phyloP scores from a whole-genome alignment of 371 early-diverging fungal species.

The Funneliformis caledonium region DNA sequence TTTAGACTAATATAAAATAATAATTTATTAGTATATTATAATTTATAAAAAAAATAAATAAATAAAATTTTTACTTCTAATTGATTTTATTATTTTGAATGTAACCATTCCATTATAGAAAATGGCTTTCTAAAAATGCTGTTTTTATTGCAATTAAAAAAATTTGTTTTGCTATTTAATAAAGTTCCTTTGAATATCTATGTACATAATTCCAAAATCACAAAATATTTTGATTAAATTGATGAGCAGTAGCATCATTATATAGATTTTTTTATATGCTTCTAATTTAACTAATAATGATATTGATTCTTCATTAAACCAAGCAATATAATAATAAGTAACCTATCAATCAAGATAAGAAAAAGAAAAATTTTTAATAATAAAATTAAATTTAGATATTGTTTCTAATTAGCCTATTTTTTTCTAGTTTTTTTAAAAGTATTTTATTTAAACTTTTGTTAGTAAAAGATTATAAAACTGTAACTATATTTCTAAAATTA shows the following conservation, averaged over 20 bases:
- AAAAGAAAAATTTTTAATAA: background rate
- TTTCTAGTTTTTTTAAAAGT: background rate
- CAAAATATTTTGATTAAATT: conserved; percentile 1
- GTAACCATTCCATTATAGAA: background rate
- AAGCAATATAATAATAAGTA: conserved; percentile 10
- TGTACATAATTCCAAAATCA: background rate
- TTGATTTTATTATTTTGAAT: background rate
- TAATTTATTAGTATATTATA: too few species aligned
- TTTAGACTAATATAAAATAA: too few species aligned
- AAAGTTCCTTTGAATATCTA: background rate
- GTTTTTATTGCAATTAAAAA: background rate
- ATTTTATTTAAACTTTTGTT: too few species aligned
- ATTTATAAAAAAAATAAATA: background rate
- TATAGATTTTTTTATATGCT: background rate
- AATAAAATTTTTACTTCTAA: background rate
- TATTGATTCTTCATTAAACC: background rate
- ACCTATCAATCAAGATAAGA: conserved; percentile 1
- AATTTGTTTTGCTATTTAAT: background rate
- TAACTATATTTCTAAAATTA: background rate
- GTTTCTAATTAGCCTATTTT: background rate
- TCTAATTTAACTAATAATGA: background rate
- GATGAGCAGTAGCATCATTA: background rate
- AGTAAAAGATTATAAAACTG: background rate
- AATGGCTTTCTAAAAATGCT: background rate
- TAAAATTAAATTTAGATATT: background rate